Base-by-base conservation (phyloP, 495 filamentous ascomycete species). In the Annulohypoxylon nitens region DNA sequence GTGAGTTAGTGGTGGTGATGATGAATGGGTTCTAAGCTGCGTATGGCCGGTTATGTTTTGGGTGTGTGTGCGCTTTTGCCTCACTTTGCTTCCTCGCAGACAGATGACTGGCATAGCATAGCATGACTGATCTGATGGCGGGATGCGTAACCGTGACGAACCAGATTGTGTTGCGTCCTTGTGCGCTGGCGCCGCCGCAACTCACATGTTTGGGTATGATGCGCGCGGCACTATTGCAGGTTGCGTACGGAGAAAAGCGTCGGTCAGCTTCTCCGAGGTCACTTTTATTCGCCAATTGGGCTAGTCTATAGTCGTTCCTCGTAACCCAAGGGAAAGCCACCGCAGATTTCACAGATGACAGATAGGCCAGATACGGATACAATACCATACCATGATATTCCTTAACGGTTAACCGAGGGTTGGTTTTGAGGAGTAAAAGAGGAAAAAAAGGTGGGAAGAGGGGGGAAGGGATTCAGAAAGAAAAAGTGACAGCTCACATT, bases 181-280 rank as follows among this genome's bases (percentile, higher is more conserved):
- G 64, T 64, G 67, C 36, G 61, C 61, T 70, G 51, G 54, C 53
- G 53, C 59, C 59, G 60, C 30, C 53, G 67, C 61, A 64, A 54
- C 71, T 74, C 65, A 66, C 61, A 70, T 69, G 71, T 70, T 74
- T 62, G 61, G 71, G 61, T 69, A 70, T 66, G 71, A 74, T 74
- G 47, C 43, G 61, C 66, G 71, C 66, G 65, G 71, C 57, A 66
- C 64, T 61, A 68, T 60, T 45, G 60, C 23, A 64, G 23, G 45
- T 61, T 54, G 43, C 55, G 63, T 41, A 74, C 61, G 67, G 63
- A 64, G 67, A 51, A 70, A 53, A 67, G 53, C 51, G 72, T 68
- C 72, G 72, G 71, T 67, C 62, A 67, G 51, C 62, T 34, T 60
- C 63, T 74, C 71, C 67, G 71, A 74, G 43, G 50, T 67, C 20